Evolutionary conservation across 2,329 filamentous ascomycete genomes (phyloP), one percentile per base, ranked within the genome.

Genomic region (Celoporthe dispersa): DNA sequence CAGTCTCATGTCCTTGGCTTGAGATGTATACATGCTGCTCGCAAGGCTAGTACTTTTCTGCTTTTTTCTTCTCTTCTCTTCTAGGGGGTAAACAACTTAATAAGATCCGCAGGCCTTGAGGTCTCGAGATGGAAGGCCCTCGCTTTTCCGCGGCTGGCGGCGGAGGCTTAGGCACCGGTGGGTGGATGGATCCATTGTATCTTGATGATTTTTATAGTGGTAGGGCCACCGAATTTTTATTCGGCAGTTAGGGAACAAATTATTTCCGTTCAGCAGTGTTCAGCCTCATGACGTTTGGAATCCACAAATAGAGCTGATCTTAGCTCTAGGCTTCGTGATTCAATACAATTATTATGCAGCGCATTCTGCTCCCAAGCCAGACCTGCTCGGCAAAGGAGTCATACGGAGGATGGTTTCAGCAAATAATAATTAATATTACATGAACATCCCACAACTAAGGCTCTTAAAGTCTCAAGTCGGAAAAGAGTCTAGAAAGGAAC

Each of bases 221-320:
- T 51, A 28, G 14, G 9, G 11, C 55, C 39, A 25, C 66, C 48
- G 55, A 48, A 66, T 16, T 48, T 66, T 67, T 4, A 44, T 28
- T 60, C 69, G 69, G 69, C 69, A 71, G 19, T 53, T 66, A 33
- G 69, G 69, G 69, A 64, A 51, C n/a, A 71, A 51, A 64, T 53
- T 71, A 64, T 64, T 33, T 53, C 67, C 61, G 22, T 16, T 9
- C 16, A 37, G 44, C 8, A 8, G 9, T n/a, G 14, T 28, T 65
- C 63, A 65, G 48, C 48, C 63, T 65, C 63, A 65, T 55, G 44
- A 65, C 44, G 28, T 39, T 4, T n/a, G 8, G 8, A n/a, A 9
- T 33, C 31, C 25, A 14, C 33, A 16, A 1, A 9, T 22, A 28
- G 19, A 22, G 63, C 28, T 3, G 25, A 65, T 28, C 11, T 28